Evolutionary conservation across 106 monocot species (phyloP), one percentile per base, ranked within the genome.

Genomic region (Acanthochlamys bracteata): DNA sequence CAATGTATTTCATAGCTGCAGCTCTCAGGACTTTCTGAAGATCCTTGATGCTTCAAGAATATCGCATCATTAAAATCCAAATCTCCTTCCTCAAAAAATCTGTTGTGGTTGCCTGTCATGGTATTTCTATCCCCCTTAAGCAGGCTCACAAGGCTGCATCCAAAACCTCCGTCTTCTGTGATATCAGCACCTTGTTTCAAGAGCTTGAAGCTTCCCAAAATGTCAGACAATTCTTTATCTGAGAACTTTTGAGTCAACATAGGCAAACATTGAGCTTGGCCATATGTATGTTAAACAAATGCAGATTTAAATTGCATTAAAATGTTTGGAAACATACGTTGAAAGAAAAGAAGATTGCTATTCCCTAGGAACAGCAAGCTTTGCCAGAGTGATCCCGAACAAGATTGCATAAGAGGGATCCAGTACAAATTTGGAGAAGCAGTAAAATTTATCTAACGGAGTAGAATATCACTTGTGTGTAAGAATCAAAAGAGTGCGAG

Each of bases 191-290:
- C 26, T 20, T 66, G 49, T 73, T 73, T 41, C 19, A 7, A 57
- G 54, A 42, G 21, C 61, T 71, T 60, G 40, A 66, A 10, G 33
- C 40, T 67, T n/a, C 13, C 46, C 41, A 61, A 20, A 24, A 22
- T 66, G 67, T 68, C 45, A 22, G 27, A 61, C 16, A 27, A 11
- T 55, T 57, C 42, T 24, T 68, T 12, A 63, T 57, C 45, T 24
- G 54, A 23, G 68, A 53, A 42, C 72, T 72, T 23, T 22, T 17
- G 45, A 41, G 53, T 60, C 33, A 2, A 13, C 23, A 57, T 43
- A 43, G 43, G 10, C 7, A 43, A 43, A 43, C 7, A 43, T 8
- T 43, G 43, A 43, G n/a, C n/a, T n/a, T n/a, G n/a, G n/a, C n/a
- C n/a, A n/a, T n/a, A n/a, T n/a, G n/a, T n/a, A n/a, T n/a, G n/a